Conservation (phyloP, 495 filamentous ascomycete species). For the Trichodelitschia bisporula region DNA sequence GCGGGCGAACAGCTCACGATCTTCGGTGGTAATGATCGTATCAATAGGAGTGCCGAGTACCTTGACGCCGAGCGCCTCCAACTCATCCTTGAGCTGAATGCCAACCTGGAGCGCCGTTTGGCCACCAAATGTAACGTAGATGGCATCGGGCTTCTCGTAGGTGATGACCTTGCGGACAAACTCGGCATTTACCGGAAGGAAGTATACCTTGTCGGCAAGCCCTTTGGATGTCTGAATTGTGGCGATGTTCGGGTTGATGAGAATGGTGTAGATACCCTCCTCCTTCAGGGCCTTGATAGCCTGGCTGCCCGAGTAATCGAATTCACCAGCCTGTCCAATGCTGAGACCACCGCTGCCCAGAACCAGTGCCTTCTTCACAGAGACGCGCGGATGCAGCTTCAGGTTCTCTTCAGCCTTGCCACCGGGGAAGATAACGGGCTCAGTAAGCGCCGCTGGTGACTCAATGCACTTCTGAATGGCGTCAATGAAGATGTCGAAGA, state of each 20-base stretch:
- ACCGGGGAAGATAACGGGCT: conserved; percentile 66
- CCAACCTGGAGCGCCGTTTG: conserved; percentile 89
- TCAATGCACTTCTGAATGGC: conserved; percentile 43
- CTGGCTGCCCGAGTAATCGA: conserved; percentile 85
- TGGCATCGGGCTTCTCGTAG: conserved; percentile 83
- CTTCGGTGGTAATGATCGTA: conserved; percentile 94
- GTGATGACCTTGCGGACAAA: conserved; percentile 95
- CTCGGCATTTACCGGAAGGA: conserved; percentile 85
- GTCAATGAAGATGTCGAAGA: conserved; percentile 90
- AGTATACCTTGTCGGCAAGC: conserved; percentile 95
- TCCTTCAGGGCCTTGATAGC: conserved; percentile 97
- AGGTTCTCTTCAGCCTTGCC: conserved; percentile 55
- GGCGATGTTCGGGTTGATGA: conserved; percentile 97
- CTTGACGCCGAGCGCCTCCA: conserved; percentile 68
- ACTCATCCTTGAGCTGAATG: conserved; percentile 91
- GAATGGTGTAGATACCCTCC: conserved; percentile 79
- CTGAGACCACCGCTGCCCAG: conserved; percentile 83
- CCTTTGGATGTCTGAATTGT: conserved; percentile 95
- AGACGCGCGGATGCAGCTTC: conserved; percentile 45
- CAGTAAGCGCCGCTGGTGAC: conserved; percentile 32
- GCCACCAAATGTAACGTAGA: conserved; percentile 89
- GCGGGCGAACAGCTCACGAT: conserved; percentile 85
- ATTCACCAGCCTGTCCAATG: conserved; percentile 93
- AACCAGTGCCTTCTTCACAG: conserved; percentile 81
- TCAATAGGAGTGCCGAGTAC: conserved; percentile 93